Base-by-base conservation (phyloP, 2,329 filamentous ascomycete genomes). In the Fusarium goolgardi region DNA sequence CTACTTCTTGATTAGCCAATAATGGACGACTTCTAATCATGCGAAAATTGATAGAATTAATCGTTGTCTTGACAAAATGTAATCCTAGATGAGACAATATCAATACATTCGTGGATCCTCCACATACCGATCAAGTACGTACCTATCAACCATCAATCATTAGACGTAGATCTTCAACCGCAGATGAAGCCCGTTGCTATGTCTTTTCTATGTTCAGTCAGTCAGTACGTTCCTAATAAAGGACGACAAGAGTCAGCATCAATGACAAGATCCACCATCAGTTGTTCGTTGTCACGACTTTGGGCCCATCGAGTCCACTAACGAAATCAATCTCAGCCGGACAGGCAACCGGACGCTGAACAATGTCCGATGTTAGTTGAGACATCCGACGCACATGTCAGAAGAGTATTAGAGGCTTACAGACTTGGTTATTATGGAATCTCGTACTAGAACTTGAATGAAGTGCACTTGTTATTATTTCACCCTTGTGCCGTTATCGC, bases 261-360 rank as follows among this genome's bases (percentile, higher is more conserved):
- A 53, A 64, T 46, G 53, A 40, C 32, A 21, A 25, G 46, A 47
- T 50, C 53, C 60, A 52, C 50, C 18, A 52, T 6, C 46, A 47
- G 60, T 37, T 39, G 50, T 43, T 21, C 21, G 37, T 39, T 62
- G 55, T 57, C 52, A 64, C 43, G 55, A 32, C 25, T 65, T 47
- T 27, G 23, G 32, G 32, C 15, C 27, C 23, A 13, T 34, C n/a
- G 18, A 54, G 55, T 41, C 60, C 65, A 63, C 67, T 50, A 71
- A 65, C 55, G 32, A 68, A 68, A 53, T 51, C 53, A 68, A 53
- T 51, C 53, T 56, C 68, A 63, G 55, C 47, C 56, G 41, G 32
- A 58, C 64, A 71, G 44, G 70, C 65, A 50, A 39, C 47, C 23
- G 6, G 32, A n/a, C 34, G 18, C 25, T 50, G 47, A 50, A 50